Evolutionary conservation across 345 rosid species (phyloP), one percentile per base, ranked within the genome.

Genomic region (Diplotaxis tenuifolia): DNA sequence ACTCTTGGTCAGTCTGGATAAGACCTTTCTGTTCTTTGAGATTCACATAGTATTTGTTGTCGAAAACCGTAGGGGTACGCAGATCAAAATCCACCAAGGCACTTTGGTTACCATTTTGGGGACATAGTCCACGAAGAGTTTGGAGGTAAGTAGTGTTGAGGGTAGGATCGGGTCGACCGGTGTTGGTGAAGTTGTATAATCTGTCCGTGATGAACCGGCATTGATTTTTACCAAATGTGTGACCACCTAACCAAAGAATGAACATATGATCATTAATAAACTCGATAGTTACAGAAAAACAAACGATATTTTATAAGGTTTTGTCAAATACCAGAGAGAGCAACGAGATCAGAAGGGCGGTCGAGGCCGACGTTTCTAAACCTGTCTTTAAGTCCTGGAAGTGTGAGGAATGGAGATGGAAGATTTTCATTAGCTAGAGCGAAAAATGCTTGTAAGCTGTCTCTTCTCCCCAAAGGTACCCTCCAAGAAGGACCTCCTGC

Each of bases 1-100:
- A 66, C 47, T 81, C 80, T 73, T 91, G 97, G 21, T 91, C 96
- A 0, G 72, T 82, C 22, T 67, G 65, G n/a, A 88, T 79, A 18
- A 87, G 80, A 45, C 96, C 95, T 70, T 83, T 82, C 6, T 56
- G 67, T 20, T 78, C 81, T 15, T 72, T 63, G 58, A 91, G 81
- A 73, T 91, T 91, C 60, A 60, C 57, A 77, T 85, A 87, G 75
- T 89, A 87, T 36, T 83, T 79, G 77, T 83, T 89, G 82, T 91
- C 97, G 69, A 89, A 87, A 16, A 80, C 74, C 40, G 80, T 81
- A 0, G 82, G 78, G 1, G 91, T 84, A 79, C 84, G 84, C 28
- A 82, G 79, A 74, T 88, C 93, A 0, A 90, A 82, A 55, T 62
- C 68, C 0, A 88, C 73, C 21, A 78, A 68, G 14, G 1, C 75